Conservation (phyloP, 2,329 filamentous ascomycete species). For the Hypoxylon sp. region DNA sequence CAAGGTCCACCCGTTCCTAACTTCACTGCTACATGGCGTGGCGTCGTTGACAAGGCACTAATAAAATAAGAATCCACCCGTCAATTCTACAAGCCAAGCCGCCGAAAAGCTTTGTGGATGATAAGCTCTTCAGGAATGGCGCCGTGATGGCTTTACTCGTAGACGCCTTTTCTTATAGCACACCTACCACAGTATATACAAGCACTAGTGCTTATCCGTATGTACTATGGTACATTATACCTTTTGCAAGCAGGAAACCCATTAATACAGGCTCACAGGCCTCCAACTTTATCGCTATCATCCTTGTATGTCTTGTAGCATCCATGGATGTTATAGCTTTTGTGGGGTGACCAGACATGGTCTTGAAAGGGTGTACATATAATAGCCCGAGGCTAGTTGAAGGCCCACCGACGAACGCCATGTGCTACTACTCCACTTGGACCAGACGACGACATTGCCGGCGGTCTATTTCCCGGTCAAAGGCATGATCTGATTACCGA, state of each 20-base stretch:
- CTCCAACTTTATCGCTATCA: constrained; percentile 24
- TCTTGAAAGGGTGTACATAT: constrained; percentile 15
- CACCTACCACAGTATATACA: constrained; percentile 8
- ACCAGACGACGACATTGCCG: constrained; percentile 18
- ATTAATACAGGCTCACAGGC: constrained; percentile 24
- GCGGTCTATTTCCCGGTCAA: constrained; percentile 28
- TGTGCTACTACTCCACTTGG: constrained; percentile 12
- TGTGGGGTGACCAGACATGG: constrained; percentile 18
- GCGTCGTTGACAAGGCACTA: constrained; percentile 17
- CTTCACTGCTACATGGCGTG: constrained; percentile 11
- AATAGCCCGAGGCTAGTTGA: constrained; percentile 16
- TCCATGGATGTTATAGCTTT: constrained; percentile 2
- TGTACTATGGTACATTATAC: constrained; percentile 18
- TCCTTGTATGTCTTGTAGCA: constrained; percentile 17
- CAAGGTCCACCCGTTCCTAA: constrained; percentile 19
- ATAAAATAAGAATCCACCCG: constrained; percentile 27
- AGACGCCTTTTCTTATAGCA: constrained; percentile 16
- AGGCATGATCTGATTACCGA: constrained; percentile 26
- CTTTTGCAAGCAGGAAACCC: constrained; percentile 5
- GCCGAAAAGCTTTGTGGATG: neutral
- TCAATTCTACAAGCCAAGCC: constrained; percentile 13
- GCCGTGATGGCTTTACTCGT: constrained; percentile 15
- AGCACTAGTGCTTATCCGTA: neutral
- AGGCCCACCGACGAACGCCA: constrained; percentile 14
- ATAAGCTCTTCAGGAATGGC: constrained; percentile 11